Evolutionary conservation across 225 moss, liverwort and hornwort genomes (phyloP), one percentile per base, ranked within the genome.

Genomic region (Physcomitrium patens): DNA sequence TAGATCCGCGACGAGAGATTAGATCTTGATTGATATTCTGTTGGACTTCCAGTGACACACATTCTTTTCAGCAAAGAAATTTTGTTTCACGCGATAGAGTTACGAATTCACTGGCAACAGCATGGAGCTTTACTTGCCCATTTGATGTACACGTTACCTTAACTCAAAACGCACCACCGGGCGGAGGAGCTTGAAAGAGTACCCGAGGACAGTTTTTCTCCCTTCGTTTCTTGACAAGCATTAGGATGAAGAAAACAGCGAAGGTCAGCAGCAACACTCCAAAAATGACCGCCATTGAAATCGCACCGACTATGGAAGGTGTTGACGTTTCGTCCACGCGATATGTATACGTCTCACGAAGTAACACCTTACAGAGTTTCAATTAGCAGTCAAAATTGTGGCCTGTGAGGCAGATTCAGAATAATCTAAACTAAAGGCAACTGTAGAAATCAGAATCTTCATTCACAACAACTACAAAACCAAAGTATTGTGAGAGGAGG

Each of bases 121-220:
- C 20, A 14, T 17, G 49, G 12, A 3, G 12, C 26, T n/a, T n/a
- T 28, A 61, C 31, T 19, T 48, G 61, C 50, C 49, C 59, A 49
- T 41, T 37, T 19, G 3, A 49, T 60, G 28, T 37, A 45, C 50
- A 67, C 17, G 11, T 41, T 23, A 49, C 50, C 50, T 20, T 52
- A 28, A 19, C 15, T 28, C 72, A 86, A 56, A 80, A 86, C 31
- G 78, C 72, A 60, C 86, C 86, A 22, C 86, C 86, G 13, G 86
- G 86, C 5, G 83, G 83, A 49, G 50, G 78, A 60, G 64, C 63
- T 72, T 83, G 54, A 14, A 69, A 72, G 54, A 13, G 19, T 23
- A 20, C 47, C 0, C 62, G 67, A 74, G 65, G 22, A 31, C 48
- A 75, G 0, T 26, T 63, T 79, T 69, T 81, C 43, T 78, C 83